Conservation (phyloP, 352 stramenopile genomes). For the Phytophthora lateralis region DNA sequence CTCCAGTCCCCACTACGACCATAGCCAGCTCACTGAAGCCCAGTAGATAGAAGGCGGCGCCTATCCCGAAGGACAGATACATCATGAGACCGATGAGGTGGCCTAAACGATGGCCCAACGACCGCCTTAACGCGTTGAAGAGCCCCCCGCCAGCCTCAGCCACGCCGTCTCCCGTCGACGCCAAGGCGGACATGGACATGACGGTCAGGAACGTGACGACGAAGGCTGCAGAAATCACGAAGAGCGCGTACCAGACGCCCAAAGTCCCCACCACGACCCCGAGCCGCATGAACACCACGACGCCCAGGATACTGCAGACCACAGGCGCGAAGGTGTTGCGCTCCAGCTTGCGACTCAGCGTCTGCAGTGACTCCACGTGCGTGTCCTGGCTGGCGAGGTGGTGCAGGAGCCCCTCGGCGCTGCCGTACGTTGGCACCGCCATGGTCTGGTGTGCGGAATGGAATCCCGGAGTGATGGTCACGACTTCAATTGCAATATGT, state of each 20-base stretch:
- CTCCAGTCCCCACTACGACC: conserved; percentile 39
- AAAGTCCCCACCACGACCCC: conserved; percentile 45
- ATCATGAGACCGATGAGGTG: conserved; percentile 47
- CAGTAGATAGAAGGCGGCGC: conserved; percentile 51
- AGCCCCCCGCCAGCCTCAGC: conserved; percentile 27
- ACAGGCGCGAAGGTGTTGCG: conserved; percentile 51
- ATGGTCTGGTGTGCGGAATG: not conserved
- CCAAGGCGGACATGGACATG: conserved; percentile 53
- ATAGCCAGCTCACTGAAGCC: conserved; percentile 55
- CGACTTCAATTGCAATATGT: conserved; percentile 18
- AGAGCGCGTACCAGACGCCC: conserved; percentile 29
- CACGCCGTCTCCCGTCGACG: conserved; percentile 24
- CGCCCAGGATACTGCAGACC: conserved; percentile 58
- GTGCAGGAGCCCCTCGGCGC: conserved; percentile 5
- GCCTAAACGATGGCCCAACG: conserved; percentile 37
- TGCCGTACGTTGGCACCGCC: too few species aligned
- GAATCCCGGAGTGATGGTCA: conserved; percentile 20
- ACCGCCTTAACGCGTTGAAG: conserved; percentile 33
- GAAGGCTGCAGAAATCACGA: conserved; percentile 42
- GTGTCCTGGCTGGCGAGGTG: conserved; percentile 12
- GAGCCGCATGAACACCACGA: conserved; percentile 63
- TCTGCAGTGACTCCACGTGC: conserved; percentile 9
- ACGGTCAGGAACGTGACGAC: conserved; percentile 51
- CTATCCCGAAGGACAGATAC: conserved; percentile 44
- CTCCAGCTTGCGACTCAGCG: conserved; percentile 29